These are phyloP conservation scores for Claviceps monticola DNA, from an alignment of 2,329 filamentous ascomycete genomes.

Conservation along the genomic window DNA sequence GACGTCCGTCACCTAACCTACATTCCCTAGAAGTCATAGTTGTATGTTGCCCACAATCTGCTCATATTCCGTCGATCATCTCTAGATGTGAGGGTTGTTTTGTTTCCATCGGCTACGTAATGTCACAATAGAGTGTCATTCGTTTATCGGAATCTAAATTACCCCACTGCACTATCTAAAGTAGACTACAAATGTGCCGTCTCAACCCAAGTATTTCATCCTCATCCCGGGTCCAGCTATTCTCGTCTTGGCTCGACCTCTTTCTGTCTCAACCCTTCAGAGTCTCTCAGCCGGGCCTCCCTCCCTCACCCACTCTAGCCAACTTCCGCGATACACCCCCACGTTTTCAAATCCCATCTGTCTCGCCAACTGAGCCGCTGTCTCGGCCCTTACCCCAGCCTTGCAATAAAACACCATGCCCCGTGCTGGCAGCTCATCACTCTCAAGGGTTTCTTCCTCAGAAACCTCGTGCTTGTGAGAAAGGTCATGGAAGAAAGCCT, in stretches of 20 bases:
- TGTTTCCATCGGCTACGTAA: too few species aligned
- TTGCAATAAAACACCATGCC: slow-evolving; percentile 84
- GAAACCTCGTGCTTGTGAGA: slow-evolving; percentile 8
- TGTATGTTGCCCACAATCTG: neutral
- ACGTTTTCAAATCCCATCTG: slow-evolving; percentile 62
- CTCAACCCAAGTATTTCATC: neutral
- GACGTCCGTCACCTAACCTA: neutral
- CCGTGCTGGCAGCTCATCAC: slow-evolving; percentile 54
- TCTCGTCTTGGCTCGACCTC: too few species aligned
- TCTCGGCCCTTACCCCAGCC: slow-evolving; percentile 68
- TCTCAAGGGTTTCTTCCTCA: slow-evolving; percentile 66
- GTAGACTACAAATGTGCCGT: too few species aligned
- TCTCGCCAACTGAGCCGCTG: slow-evolving; percentile 63
- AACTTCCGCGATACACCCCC: slow-evolving; percentile 62
- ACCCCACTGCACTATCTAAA: too few species aligned
- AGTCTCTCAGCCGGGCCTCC: slow-evolving; percentile 41
- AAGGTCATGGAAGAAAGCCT: slow-evolving; percentile 64
- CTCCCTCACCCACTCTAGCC: slow-evolving; percentile 67
- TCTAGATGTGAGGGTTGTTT: too few species aligned
- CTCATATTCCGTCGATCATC: too few species aligned
- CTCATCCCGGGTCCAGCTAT: neutral
- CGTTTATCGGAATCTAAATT: too few species aligned
- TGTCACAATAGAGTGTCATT: too few species aligned
- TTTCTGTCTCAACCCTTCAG: slow-evolving; percentile 6
- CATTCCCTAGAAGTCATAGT: neutral